Evolutionary conservation across 495 filamentous ascomycete genomes (phyloP).

Genomic region (Neurospora sp.): DNA sequence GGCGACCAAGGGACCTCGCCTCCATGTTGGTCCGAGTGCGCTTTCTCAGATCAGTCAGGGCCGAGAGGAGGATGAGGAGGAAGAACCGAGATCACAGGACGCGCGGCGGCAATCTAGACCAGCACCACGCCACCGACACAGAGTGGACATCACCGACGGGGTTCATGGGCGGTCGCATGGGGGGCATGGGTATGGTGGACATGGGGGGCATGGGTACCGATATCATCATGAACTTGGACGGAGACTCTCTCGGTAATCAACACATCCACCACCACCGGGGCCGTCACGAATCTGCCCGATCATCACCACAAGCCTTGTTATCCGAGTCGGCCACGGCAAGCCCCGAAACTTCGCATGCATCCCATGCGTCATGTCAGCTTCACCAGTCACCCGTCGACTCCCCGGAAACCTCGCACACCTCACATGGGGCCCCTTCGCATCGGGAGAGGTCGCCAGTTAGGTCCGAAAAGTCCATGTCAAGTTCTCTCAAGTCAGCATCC

Average conservation of each 20-base stretch:
- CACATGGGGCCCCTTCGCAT: neutral
- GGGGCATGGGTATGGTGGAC: neutral
- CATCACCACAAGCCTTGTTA: neutral
- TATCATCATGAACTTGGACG: neutral
- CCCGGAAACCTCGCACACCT: conserved; percentile 8
- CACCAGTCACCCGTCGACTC: conserved; percentile 6
- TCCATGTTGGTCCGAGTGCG: conserved; percentile 23
- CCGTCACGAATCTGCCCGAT: neutral
- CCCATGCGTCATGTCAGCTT: neutral
- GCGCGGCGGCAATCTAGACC: conserved; percentile 1
- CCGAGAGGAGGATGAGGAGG: conserved; percentile 15
- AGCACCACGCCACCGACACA: neutral
- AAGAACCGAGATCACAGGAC: conserved; percentile 4
- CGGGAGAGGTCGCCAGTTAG: conserved; percentile 18
- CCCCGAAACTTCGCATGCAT: neutral
- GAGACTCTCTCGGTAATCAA: neutral
- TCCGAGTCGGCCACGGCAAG: neutral
- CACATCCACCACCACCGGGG: neutral
- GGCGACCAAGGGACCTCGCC: conserved; percentile 20
- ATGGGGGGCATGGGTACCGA: neutral
- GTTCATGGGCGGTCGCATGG: neutral
- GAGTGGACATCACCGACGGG: neutral
- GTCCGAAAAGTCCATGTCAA: conserved; percentile 12
- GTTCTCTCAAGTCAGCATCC: conserved; percentile 15
- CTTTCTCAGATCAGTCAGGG: conserved; percentile 19